Conservation (phyloP, 345 rosid species). For the Citrus cavaleriei region DNA sequence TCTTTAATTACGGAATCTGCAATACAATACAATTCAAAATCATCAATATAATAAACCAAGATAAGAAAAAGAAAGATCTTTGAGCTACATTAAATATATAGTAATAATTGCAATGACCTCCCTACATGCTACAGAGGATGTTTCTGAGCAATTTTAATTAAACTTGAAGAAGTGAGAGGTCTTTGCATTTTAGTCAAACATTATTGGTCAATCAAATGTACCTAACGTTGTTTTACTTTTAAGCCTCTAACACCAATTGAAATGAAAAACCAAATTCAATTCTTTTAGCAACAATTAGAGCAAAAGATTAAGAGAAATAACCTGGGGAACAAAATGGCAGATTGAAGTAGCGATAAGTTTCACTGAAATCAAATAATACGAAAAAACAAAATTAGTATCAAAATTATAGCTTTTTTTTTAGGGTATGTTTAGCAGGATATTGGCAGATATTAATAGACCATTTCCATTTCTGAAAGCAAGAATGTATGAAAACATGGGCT, state of each 20-base stretch:
- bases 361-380: constrained; percentile 40
- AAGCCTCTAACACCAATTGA: not conserved
- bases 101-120: not conserved
- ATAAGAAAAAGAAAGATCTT: not conserved
- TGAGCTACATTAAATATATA: too few relatives aligned
- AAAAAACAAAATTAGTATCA: constrained; percentile 15
- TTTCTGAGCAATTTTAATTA: not conserved
- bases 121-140: not conserved
- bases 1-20: constrained; percentile 40
- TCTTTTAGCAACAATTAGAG: not conserved
- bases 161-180: not conserved
- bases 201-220: not conserved
- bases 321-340: constrained; percentile 78
- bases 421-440: not conserved
- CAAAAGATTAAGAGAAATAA: constrained; percentile 11
- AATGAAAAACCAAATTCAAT: not conserved
- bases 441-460: not conserved
- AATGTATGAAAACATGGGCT: not conserved
- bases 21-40: not conserved
- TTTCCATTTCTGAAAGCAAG: not conserved
- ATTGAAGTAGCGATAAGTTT: constrained; percentile 83
- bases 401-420: not conserved
- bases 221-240: not conserved
- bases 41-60: not conserved
- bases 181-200: not conserved